Evolutionary conservation across 257 asterid genomes (phyloP), one percentile per base, ranked within the genome.

Genomic region (Misopates orontium): DNA sequence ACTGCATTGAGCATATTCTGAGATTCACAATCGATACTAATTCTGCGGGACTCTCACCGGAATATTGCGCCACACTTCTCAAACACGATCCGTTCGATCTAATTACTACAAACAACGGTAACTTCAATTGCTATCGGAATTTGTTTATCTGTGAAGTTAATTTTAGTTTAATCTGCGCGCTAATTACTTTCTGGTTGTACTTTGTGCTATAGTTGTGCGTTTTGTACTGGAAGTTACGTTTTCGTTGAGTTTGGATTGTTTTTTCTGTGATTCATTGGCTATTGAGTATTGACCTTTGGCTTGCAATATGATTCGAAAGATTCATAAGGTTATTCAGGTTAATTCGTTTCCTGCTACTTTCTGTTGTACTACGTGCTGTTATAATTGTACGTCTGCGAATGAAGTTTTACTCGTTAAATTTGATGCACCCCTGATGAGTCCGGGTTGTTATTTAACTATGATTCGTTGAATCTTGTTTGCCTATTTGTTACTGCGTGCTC

Each of bases 51-150:
- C 87, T 92, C 69, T 79, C 94, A 5, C 44, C 24, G 57, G 80
- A 84, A 11, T 92, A 81, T 71, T 84, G 96, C 55, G 66, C 82
- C 70, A 41, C 70, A 56, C 96, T 92, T 23, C 87, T 89, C 70
- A 73, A 56, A 71, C 80, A 76, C 41, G 85, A 84, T 54, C 69
- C 82, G 15, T 71, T 73, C 69, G 41, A 44, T 39, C 72, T 70
- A 14, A 49, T 50, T 15, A 61, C 58, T 28, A 4, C 72, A 51
- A 9, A 50, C 47, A 31, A 16, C 31, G 79, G 81, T 75, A 70
- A 23, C 28, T 39, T 5, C 1, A 45, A 6, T 2, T 56, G 32
- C 21, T 41, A 16, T 40, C 45, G 18, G 51, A 36, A 19, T 62
- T 64, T 64, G 65, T 42, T 11, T 2, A 16, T 3, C 16, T 40